phyloP scores from a whole-genome alignment of 345 rosid species.

The Gossypium mustelinum region DNA sequence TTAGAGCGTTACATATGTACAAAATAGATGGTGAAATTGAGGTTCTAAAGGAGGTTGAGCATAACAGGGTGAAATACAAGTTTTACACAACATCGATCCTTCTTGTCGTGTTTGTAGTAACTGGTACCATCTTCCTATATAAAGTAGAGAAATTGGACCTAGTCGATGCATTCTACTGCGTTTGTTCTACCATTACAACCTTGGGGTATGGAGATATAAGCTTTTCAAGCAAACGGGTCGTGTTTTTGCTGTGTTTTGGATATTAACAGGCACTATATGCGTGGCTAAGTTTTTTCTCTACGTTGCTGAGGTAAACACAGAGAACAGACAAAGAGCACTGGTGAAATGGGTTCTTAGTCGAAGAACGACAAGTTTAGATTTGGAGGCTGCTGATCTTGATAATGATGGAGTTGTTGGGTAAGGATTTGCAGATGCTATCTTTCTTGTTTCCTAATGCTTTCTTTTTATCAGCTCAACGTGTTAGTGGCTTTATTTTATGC shows the following conservation, averaged over 20 bases:
- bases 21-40: constrained; percentile 38
- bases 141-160: constrained; percentile 39
- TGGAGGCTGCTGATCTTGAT: constrained; percentile 84
- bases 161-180: constrained; percentile 70
- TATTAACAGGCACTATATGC: constrained; percentile 48
- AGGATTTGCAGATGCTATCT: constrained; percentile 13
- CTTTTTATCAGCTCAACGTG: not conserved
- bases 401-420: constrained; percentile 72
- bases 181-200: constrained; percentile 73
- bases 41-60: constrained; percentile 49
- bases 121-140: constrained; percentile 44
- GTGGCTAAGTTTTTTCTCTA: constrained; percentile 52
- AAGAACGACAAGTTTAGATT: constrained; percentile 50
- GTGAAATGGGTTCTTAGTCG: constrained; percentile 68
- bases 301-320: constrained; percentile 57
- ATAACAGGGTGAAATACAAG: constrained; percentile 49
- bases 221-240: constrained; percentile 59
- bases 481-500: constrained; percentile 1
- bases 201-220: constrained; percentile 83
- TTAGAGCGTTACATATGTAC: constrained; percentile 48
- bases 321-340: constrained; percentile 48
- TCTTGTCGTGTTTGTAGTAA: constrained; percentile 36
- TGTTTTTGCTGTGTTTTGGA: constrained; percentile 65
- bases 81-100: constrained; percentile 34
- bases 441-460: not conserved